Evolutionary conservation across 345 rosid species (phyloP), one percentile per base, ranked within the genome.

Genomic region (Eucalyptus guilfoylei): DNA sequence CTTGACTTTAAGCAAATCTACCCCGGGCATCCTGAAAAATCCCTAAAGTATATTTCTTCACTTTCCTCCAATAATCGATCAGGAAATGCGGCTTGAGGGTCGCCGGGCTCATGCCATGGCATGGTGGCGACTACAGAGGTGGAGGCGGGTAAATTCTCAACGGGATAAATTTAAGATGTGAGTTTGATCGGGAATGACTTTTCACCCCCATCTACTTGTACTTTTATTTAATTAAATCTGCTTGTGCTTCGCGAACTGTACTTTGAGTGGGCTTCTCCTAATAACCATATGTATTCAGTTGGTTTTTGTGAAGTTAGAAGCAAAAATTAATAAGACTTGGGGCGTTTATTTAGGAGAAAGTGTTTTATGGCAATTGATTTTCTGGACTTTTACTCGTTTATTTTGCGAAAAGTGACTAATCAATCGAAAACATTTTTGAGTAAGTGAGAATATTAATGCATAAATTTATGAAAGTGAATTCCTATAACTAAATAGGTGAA

Each of bases 381-480:
- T 55, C 12, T 6, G 3, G 62, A 55, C 11, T 55, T 55, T 9
- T 3, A 55, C 1, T 24, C 6, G 0, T 55, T 24, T 2, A 54
- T 55, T 24, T 55, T 55, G 62, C 0, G 13, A 24, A 23, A 0
- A 55, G 13, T 0, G 1, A 55, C 62, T 55, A 2, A 24, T 24
- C 62, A 55, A 55, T 24, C 0, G 1, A 55, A n/a, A 55, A 23
- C 62, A 24, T 6, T 55, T 55, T 23, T 23, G 6, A 30, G 62
- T 55, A 12, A 55, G 9, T 55, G 62, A 23, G 2, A 55, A 55
- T 55, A 12, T 55, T 23, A 9, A 1, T 23, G 62, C 12, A 23
- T 55, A 55, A 55, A 55, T 55, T 55, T 9, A 4, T 1, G 0
- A 55, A 55, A 55, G 62, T 55, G 62, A 55, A 10, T 9, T 55